Conservation (phyloP, 768 basidiomycete species). For the Phaffia tasmanica region DNA sequence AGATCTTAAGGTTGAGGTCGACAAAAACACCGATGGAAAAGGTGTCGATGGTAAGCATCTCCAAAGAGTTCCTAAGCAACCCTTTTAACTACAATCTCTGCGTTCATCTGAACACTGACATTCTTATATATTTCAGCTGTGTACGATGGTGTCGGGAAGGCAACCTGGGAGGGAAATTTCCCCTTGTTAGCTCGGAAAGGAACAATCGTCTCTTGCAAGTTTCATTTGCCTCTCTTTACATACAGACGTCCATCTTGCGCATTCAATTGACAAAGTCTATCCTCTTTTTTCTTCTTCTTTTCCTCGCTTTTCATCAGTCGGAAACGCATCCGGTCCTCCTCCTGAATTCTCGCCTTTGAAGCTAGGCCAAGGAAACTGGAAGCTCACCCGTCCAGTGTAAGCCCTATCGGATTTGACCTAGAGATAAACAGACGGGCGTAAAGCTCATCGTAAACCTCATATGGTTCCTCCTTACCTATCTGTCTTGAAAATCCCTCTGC, state of each 20-base stretch:
- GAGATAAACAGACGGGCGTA: not conserved
- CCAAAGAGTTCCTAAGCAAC: slow-evolving; percentile 9
- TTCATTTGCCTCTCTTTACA: not conserved
- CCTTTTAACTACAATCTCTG: not conserved
- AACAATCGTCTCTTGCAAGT: slow-evolving; percentile 23
- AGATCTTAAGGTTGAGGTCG: slow-evolving; percentile 59
- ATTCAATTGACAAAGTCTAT: slow-evolving; percentile 69
- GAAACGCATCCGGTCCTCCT: slow-evolving; percentile 69
- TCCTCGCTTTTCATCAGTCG: slow-evolving; percentile 56
- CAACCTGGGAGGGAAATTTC: slow-evolving; percentile 53
- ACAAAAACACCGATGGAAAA: slow-evolving; percentile 63
- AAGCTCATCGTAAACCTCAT: not conserved
- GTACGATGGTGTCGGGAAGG: slow-evolving; percentile 94
- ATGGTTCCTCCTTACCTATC: not conserved
- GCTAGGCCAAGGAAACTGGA: slow-evolving; percentile 70
- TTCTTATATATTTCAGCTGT: slow-evolving; percentile 46
- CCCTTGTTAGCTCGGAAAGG: slow-evolving; percentile 17
- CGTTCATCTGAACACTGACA: slow-evolving; percentile 1
- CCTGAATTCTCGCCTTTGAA: slow-evolving; percentile 53
- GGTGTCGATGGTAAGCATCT: slow-evolving; percentile 42
- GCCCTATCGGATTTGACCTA: slow-evolving; percentile 30
- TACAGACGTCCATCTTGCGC: slow-evolving; percentile 37
- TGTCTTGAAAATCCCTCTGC: not conserved
- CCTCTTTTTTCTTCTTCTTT: slow-evolving; percentile 45
- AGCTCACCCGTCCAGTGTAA: slow-evolving; percentile 63